Evolutionary conservation across 768 basidiomycete genomes (phyloP), one percentile per base, ranked within the genome.

Genomic region (Serendipita indica): DNA sequence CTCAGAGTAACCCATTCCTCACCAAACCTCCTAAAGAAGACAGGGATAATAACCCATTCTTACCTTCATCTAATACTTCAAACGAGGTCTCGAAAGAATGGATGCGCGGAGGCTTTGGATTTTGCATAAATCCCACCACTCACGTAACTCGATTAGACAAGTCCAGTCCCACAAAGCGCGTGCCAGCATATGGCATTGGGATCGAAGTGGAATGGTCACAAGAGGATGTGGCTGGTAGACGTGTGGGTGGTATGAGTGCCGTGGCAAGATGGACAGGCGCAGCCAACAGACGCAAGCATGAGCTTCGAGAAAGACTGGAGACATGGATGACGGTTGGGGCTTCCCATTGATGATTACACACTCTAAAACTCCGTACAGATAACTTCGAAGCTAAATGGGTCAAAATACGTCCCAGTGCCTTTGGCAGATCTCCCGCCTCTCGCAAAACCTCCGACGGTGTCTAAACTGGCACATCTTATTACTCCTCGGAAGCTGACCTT

Each of bases 261-360:
- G 85, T 91, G 41, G 88, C 89, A 57, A 79, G 86, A 59, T 91
- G 89, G 89, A 89, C 89, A 2, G 79, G 84, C 28, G 80, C 75
- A 41, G 71, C 70, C 33, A n/a, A 37, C 35, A 43, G 16, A 25
- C 79, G 89, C 58, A 78, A 81, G 58, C 70, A 73, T 58, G 72
- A 78, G 57, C 76, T 89, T 62, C 72, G 72, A 25, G 62, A 67
- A 16, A 90, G 86, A 65, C 70, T 91, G 32, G 70, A 78, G 37
- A 66, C 70, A 39, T 91, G 89, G 89, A 67, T 70, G 2, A 70
- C 81, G 72, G 87, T 84, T 65, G 30, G 76, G 64, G 18, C 52
- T 32, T 62, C 43, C 22, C n/a, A 32, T 1, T 27, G 20, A 25
- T 58, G 25, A 18, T 3, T 32, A n/a, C 28, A 12, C 30, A 33